A percentile compares a stretch with the other conserved stretches of the same genome.
Evolutionary conservation across 2,329 filamentous ascomycete species (phyloP).

Genomic region (Aspergillus costaricaensis): DNA sequence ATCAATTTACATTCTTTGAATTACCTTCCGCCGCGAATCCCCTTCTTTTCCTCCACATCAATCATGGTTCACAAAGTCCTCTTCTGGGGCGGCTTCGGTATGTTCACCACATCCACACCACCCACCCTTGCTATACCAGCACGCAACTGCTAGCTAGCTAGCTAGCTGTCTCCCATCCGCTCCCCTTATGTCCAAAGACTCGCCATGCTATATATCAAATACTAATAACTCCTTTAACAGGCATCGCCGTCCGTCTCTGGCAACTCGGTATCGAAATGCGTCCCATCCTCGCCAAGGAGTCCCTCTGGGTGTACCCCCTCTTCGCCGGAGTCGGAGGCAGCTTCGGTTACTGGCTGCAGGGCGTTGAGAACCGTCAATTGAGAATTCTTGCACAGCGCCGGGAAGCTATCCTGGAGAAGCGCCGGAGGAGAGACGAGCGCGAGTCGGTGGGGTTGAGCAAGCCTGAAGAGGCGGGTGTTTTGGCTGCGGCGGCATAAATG

Average conservation of each 20-base stretch:
- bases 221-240: constrained; percentile 49
- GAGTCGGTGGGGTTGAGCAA: constrained; percentile 39
- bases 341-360: constrained; percentile 96
- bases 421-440: constrained; percentile 69
- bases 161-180: too few species aligned
- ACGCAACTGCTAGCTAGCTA: too few species aligned
- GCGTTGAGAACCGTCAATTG: constrained; percentile 81
- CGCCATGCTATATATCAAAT: background rate
- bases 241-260: constrained; percentile 88
- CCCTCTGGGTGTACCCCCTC: constrained; percentile 87
- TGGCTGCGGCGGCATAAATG: constrained; percentile 41
- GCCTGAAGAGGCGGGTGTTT: constrained; percentile 35
- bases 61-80: constrained; percentile 55
- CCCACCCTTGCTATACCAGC: background rate
- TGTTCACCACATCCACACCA: constrained; percentile 32
- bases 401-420: constrained; percentile 81
- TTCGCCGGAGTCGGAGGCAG: constrained; percentile 83
- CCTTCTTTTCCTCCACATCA: constrained; percentile 17
- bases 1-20: background rate
- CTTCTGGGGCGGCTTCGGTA: constrained; percentile 78
- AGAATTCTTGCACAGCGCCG: constrained; percentile 76
- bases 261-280: constrained; percentile 99
- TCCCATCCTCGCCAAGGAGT: constrained; percentile 81
- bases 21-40: constrained; percentile 13
- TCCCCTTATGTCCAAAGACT: too few species aligned